Conservation (phyloP, 306 rosid species). For the Malus fusca region DNA sequence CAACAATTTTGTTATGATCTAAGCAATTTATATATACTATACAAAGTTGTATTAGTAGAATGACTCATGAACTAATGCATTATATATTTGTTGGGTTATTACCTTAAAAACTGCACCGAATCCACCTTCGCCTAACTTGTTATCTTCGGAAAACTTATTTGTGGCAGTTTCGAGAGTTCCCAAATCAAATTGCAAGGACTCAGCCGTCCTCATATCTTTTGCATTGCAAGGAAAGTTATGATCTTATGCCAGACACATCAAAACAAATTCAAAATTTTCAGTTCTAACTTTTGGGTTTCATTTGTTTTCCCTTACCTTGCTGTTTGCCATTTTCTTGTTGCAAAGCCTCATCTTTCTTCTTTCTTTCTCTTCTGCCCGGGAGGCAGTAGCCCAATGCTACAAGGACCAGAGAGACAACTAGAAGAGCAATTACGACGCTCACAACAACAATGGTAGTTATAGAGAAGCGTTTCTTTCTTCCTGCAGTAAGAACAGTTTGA, state of each 20-base stretch:
- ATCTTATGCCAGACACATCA: not conserved
- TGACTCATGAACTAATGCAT: too few species aligned
- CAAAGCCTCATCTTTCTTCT: too few species aligned
- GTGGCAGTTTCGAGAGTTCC: slow-evolving; percentile 24
- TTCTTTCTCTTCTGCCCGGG: not conserved
- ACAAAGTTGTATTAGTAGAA: too few species aligned
- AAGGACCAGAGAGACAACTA: not conserved
- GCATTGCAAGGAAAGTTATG: not conserved
- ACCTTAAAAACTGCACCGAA: slow-evolving; percentile 50
- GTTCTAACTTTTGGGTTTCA: not conserved
- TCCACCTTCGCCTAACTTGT: slow-evolving; percentile 48
- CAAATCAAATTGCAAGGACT: slow-evolving; percentile 20
- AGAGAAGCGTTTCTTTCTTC: not conserved
- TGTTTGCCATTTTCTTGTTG: not conserved
- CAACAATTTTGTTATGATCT: not conserved
- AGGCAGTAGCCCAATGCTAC: not conserved
- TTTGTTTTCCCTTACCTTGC: not conserved
- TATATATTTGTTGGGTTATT: not conserved
- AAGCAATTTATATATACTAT: not conserved
- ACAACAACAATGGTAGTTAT: not conserved
- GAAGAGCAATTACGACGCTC: not conserved
- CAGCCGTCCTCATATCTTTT: not conserved
- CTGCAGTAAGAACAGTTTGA: not conserved
- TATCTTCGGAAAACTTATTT: slow-evolving; percentile 30
- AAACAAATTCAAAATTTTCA: not conserved